Evolutionary conservation across 208 protist species (phyloP).

Genomic region (Porcisia hertigi): DNA sequence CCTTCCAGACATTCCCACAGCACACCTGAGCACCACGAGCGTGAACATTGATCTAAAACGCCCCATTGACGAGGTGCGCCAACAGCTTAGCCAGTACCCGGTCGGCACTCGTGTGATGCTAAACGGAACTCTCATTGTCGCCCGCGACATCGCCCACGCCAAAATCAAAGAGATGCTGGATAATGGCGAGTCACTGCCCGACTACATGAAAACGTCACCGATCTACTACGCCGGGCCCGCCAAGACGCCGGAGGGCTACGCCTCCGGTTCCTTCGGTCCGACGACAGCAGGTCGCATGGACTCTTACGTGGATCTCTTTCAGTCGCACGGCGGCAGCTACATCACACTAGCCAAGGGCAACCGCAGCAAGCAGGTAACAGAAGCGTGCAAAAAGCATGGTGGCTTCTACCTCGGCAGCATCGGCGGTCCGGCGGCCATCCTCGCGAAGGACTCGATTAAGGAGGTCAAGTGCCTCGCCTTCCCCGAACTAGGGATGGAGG

Average conservation of each 20-base stretch:
- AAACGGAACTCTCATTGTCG: slow-evolving; percentile 95
- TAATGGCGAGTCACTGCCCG: slow-evolving; percentile 76
- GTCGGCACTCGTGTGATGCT: slow-evolving; percentile 93
- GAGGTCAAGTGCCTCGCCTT: slow-evolving; percentile 94
- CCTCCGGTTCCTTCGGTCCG: slow-evolving; percentile 97
- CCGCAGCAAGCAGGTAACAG: slow-evolving; percentile 91
- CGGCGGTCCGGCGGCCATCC: slow-evolving; percentile 95
- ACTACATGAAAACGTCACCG: slow-evolving; percentile 95
- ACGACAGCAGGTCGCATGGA: slow-evolving; percentile 98
- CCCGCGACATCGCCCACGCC: slow-evolving; percentile 97
- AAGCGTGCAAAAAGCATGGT: slow-evolving; percentile 95
- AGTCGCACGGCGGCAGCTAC: slow-evolving; percentile 90
- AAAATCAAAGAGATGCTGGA: slow-evolving; percentile 93
- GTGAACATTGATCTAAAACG: slow-evolving; percentile 91
- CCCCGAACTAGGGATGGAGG: slow-evolving; percentile 92
- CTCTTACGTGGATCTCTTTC: slow-evolving; percentile 95
- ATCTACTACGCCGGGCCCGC: slow-evolving; percentile 97
- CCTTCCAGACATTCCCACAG: slow-evolving; percentile 77
- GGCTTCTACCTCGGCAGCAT: slow-evolving; percentile 98
- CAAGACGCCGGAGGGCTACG: slow-evolving; percentile 93
- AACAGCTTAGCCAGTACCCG: slow-evolving; percentile 80
- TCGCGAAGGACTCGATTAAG: slow-evolving; percentile 93
- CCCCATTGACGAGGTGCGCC: slow-evolving; percentile 88
- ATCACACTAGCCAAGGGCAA: slow-evolving; percentile 97
- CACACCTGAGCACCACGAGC: slow-evolving; percentile 38